Conservation (phyloP, 257 asterid genomes). For the Parsonsia alboflavescens region DNA sequence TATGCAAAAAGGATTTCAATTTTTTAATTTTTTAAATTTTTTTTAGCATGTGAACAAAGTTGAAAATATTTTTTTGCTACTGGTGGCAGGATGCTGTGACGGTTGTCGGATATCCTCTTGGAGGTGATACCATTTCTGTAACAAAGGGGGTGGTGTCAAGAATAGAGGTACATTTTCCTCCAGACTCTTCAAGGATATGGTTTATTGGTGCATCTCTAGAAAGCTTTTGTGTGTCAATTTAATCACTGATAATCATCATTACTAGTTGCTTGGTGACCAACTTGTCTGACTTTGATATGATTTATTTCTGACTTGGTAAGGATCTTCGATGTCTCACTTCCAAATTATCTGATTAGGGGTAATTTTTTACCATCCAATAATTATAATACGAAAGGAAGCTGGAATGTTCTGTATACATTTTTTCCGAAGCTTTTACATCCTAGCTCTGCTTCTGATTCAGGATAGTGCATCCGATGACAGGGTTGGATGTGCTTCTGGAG, state of each 20-base stretch:
- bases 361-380: not conserved
- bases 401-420: not conserved
- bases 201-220: not conserved
- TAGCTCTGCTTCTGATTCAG: not conserved
- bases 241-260: not conserved
- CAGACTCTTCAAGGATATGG: constrained; percentile 10
- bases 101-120: constrained; percentile 97
- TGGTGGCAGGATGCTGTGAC: constrained; percentile 81
- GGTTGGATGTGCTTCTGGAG: not conserved
- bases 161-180: constrained; percentile 68
- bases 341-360: not conserved
- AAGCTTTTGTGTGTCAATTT: not conserved
- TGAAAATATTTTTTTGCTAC: constrained; percentile 6
- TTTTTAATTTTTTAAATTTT: too few species aligned
- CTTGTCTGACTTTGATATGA: constrained; percentile 1
- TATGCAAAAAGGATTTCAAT: too few species aligned
- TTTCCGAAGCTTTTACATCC: not conserved
- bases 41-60: too few species aligned
- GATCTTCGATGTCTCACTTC: not conserved
- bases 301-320: not conserved
- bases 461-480: not conserved
- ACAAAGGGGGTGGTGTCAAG: constrained; percentile 97
- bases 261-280: not conserved
- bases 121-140: constrained; percentile 97
- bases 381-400: not conserved